Base-by-base conservation (phyloP, 768 basidiomycete species). In the Mrakia hoshinonis region DNA sequence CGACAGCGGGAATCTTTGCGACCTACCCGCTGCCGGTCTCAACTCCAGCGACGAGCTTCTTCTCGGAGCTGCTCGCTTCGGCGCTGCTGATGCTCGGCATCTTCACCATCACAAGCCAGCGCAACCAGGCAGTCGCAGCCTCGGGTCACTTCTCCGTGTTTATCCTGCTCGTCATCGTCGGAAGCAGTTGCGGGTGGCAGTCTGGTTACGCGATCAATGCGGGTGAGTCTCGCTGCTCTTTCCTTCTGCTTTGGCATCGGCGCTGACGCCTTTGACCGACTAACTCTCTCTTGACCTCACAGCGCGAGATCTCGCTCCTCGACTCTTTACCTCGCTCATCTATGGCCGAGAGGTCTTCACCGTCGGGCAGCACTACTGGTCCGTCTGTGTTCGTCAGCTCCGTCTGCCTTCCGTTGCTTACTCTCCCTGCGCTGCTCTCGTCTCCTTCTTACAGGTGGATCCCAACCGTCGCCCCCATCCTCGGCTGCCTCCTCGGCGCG, bases 151-250 rank as follows among this genome's bases (percentile, higher is more conserved):
- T 73, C 36, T 24, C 67, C 9, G 72, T 73, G 24, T 73, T 73
- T 38, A 49, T 73, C 24, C 49, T 73, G 29, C 34, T 73, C 26
- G 24, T 73, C 38, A 60, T 39, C 20, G 61, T 73, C 61, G 72
- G 72, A 12, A 24, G 48, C 1, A 31, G 43, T 0, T 38, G 31
- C 24, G 72, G 72, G 7, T 73, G 67, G 61, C 60, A 67, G 18
- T 68, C 72, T 10, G 72, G 72, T 11, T 72, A 72, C 31, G 71
- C 65, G 4, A 72, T 72, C 65, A 72, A 73, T 29, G 67, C 67
- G 18, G 72, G 49, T 51, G 13, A 66, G 65, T 38, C 31, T 49
- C 20, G 7, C 29, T 43, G 24, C 15, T 29, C 34, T 1, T 49
- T 18, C 11, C 47, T 15, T n/a, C n/a, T n/a, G n/a, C n/a, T n/a